Base-by-base conservation (phyloP, 768 basidiomycete genomes). In the Rhizopogon vinicolor region DNA sequence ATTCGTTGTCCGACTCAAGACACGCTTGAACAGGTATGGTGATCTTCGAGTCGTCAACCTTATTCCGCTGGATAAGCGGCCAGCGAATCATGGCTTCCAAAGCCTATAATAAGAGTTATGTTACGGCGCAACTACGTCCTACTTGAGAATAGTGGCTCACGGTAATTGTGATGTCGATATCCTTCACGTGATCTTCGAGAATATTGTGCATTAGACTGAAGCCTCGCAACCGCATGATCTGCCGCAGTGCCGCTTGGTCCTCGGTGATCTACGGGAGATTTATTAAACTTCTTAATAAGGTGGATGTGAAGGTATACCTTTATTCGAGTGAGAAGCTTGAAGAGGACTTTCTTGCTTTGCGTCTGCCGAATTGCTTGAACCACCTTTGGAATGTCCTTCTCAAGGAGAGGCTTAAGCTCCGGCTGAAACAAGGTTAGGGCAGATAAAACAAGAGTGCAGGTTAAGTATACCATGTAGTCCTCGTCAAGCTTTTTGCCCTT, bases 401-500 rank as follows among this genome's bases (percentile, higher is more conserved):
- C 78, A 25, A 78, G 65, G 44, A 98, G 77, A 0, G 93, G 83
- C 57, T 85, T 87, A 62, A 97, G 75, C 16, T 76, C 81, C 0
- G 93, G 92, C 90, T 95, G 63, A 0, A 58, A 44, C 40, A 18
- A 53, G 54, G 55, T 33, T 40, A 49, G 44, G 53, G 41, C 52
- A 31, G 40, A 39, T n/a, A 25, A 39, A 43, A 52, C 41, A 2
- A 14, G 48, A 22, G 33, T 46, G 46, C 33, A n/a, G 37, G 16
- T 13, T 31, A 52, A 35, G 52, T 77, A 62, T 64, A 94, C 94
- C 75, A 85, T 81, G 67, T 89, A 97, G 72, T 98, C 95, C 69
- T 97, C 93, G 64, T 95, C 96, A 28, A 97, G 82, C 69, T 96
- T 93, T 79, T 87, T 91, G 48, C 91, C 80, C 68, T 86, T 96